phyloP scores from a whole-genome alignment of 306 rosid species.

The Malus fusca region DNA sequence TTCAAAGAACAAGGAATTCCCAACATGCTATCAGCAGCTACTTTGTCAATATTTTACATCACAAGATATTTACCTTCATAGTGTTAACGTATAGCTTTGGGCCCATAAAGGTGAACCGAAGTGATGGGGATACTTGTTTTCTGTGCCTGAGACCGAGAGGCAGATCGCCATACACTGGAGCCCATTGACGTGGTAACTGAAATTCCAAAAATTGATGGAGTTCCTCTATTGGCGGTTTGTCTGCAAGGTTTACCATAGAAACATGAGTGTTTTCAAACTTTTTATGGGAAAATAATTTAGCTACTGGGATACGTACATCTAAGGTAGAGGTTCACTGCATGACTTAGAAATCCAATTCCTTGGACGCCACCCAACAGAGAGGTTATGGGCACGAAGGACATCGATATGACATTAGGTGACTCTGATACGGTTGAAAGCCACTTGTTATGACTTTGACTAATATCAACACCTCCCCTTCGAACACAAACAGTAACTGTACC shows the following conservation, averaged over 20 bases:
- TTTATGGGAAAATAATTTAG: not conserved
- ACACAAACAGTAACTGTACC: conserved; percentile 43
- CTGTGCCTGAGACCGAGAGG: conserved; percentile 63
- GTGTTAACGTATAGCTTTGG: conserved; percentile 89
- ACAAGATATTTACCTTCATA: conserved; percentile 42
- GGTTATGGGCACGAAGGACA: conserved; percentile 89
- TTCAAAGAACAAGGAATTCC: not conserved
- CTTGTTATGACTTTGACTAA: conserved; percentile 50
- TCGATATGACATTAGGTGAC: conserved; percentile 61
- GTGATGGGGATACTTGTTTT: conserved; percentile 55
- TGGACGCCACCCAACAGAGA: conserved; percentile 56
- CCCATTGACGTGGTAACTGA: conserved; percentile 93
- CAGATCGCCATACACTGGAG: conserved; percentile 76
- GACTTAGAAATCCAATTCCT: conserved; percentile 78
- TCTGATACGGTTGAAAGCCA: conserved; percentile 85
- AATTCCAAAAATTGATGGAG: conserved; percentile 82
- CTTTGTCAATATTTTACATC: not conserved
- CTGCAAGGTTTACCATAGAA: conserved; percentile 33
- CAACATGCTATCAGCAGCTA: not conserved
- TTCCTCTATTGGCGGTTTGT: conserved; percentile 86
- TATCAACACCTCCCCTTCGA: conserved; percentile 72
- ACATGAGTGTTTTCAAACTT: not conserved
- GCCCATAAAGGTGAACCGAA: conserved; percentile 74
- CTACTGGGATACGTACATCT: conserved; percentile 59
- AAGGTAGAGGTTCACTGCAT: conserved; percentile 79